Conservation (phyloP, 2,329 filamentous ascomycete genomes). For the Metarhizium humberi region DNA sequence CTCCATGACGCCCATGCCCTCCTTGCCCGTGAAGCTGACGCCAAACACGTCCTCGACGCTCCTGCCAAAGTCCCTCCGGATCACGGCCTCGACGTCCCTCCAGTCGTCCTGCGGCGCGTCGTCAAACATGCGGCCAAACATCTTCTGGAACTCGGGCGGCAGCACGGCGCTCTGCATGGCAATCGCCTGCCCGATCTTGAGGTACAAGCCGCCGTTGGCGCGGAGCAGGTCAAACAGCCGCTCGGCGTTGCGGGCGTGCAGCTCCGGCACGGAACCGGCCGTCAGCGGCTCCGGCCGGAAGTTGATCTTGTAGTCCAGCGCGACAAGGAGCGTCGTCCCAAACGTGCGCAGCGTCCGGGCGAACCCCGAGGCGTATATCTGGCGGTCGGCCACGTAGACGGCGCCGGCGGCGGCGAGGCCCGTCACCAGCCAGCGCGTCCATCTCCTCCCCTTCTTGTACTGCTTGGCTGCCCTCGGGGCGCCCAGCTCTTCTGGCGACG, state of each 20-base stretch:
- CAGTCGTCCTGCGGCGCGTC: constrained; percentile 91
- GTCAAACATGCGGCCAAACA: constrained; percentile 96
- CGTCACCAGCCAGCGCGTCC: constrained; percentile 64
- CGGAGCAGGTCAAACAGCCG: constrained; percentile 73
- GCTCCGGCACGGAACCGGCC: constrained; percentile 62
- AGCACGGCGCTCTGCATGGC: constrained; percentile 95
- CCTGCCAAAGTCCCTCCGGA: constrained; percentile 81
- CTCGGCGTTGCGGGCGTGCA: constrained; percentile 79
- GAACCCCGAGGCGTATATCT: constrained; percentile 71
- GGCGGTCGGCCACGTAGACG: constrained; percentile 60
- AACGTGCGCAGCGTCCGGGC: constrained; percentile 77
- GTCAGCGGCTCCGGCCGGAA: constrained; percentile 72
- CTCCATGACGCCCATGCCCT: constrained; percentile 58
- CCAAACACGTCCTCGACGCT: constrained; percentile 87
- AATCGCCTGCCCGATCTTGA: constrained; percentile 97
- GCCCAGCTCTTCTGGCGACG: constrained; percentile 70
- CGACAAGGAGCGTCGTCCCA: constrained; percentile 66
- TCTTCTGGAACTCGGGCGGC: constrained; percentile 88
- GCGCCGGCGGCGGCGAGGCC: constrained; percentile 49
- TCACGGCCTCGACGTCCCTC: constrained; percentile 75
- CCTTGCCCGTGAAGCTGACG: constrained; percentile 66
- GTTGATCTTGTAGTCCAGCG: constrained; percentile 93
- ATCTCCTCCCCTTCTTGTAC: constrained; percentile 62
- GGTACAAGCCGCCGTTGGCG: constrained; percentile 82
- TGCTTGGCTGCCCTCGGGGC: constrained; percentile 60